Evolutionary conservation across 2,329 filamentous ascomycete species (phyloP).

Genomic region (Alternaria panax): DNA sequence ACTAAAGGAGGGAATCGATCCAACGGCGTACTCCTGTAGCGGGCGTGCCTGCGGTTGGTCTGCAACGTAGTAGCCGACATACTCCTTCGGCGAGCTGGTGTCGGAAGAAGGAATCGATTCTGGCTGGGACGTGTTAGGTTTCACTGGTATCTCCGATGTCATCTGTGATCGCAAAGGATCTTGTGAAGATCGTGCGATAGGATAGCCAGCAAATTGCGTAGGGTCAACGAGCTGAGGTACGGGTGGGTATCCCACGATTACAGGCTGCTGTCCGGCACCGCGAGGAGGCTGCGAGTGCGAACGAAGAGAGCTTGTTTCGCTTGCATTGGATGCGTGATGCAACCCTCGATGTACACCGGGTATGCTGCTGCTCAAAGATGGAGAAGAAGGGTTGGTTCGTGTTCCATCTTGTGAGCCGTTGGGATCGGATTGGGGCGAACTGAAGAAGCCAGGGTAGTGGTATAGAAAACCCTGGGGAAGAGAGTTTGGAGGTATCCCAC

Average conservation of each 20-base stretch:
- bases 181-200: slow-evolving; percentile 44
- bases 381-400: slow-evolving; percentile 58
- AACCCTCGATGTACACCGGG: slow-evolving; percentile 53
- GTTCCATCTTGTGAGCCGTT: slow-evolving; percentile 52
- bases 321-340: slow-evolving; percentile 55
- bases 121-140: slow-evolving; percentile 26
- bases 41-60: slow-evolving; percentile 53
- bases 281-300: slow-evolving; percentile 61
- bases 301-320: slow-evolving; percentile 52
- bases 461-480: slow-evolving; percentile 54
- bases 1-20: slow-evolving; percentile 48
- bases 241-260: slow-evolving; percentile 51
- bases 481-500: slow-evolving; percentile 37
- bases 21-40: slow-evolving; percentile 48
- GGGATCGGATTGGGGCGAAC: slow-evolving; percentile 47
- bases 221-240: slow-evolving; percentile 46
- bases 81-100: slow-evolving; percentile 57
- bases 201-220: slow-evolving; percentile 40
- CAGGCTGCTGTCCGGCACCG: slow-evolving; percentile 50
- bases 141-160: slow-evolving; percentile 31
- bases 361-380: slow-evolving; percentile 54
- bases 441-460: slow-evolving; percentile 56
- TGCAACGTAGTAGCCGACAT: slow-evolving; percentile 58
- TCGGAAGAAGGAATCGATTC: slow-evolving; percentile 34
- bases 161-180: slow-evolving; percentile 33